These are phyloP conservation scores for Dendrobium officinale DNA, from an alignment of 106 monocot genomes.

Conservation along the genomic window DNA sequence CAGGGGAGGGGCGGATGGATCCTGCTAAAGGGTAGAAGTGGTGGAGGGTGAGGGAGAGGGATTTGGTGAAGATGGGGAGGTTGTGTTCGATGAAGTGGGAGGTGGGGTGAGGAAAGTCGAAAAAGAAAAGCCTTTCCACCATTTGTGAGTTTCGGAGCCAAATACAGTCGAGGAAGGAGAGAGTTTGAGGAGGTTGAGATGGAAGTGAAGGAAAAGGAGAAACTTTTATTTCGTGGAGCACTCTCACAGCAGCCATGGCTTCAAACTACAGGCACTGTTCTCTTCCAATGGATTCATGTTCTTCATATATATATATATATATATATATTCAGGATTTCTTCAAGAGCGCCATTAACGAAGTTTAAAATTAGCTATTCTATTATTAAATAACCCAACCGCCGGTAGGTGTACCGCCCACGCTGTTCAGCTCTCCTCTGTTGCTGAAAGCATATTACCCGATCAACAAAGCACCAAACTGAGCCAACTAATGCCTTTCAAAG, in stretches of 20 bases:
- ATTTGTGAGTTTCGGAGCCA: slow-evolving; percentile 12
- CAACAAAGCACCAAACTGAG: no score
- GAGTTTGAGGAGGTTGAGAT: slow-evolving; percentile 8
- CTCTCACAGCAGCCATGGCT: not conserved
- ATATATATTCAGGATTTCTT: no score
- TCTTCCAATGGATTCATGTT: no score
- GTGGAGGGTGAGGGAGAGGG: slow-evolving; percentile 50
- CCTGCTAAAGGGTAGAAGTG: slow-evolving; percentile 41
- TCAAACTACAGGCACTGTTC: no score
- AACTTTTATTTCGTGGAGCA: not conserved
- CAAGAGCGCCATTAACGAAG: no score
- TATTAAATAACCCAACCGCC: no score
- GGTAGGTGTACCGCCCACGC: no score
- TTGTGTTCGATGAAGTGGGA: slow-evolving; percentile 17
- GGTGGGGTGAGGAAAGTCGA: slow-evolving; percentile 17
- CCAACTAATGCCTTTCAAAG: no score
- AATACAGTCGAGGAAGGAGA: slow-evolving; percentile 31
- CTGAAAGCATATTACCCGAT: no score
- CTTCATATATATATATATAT: no score
- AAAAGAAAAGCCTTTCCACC: slow-evolving; percentile 58
- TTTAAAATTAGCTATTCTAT: no score
- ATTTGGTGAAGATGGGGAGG: slow-evolving; percentile 33
- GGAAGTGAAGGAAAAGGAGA: not conserved
- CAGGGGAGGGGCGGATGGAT: not conserved
- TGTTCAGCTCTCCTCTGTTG: no score